These are phyloP conservation scores for Sporobolomyces phaffii DNA, from an alignment of 768 basidiomycete genomes.

Conservation along the genomic window DNA sequence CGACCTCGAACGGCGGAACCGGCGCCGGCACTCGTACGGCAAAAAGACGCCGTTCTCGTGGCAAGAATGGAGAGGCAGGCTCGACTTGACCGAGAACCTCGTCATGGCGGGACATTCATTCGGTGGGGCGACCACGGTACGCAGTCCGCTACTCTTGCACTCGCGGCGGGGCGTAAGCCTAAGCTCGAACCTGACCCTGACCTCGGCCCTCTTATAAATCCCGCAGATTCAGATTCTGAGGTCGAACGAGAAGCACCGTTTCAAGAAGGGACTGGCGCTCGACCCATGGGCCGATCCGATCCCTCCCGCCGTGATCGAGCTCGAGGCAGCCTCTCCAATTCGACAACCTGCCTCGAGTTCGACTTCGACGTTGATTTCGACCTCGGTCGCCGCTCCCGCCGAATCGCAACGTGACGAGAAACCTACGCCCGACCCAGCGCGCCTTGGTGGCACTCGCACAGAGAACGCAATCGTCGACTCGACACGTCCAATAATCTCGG, in stretches of 20 bases:
- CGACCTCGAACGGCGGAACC: constrained; percentile 36
- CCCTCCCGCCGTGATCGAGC: neutral
- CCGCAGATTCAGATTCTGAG: constrained; percentile 28
- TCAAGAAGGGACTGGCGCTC: constrained; percentile 58
- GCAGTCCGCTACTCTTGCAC: constrained; percentile 34
- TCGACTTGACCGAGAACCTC: constrained; percentile 45
- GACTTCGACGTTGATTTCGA: neutral
- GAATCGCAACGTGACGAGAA: too few relatives aligned
- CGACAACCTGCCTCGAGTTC: neutral
- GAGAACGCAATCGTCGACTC: neutral
- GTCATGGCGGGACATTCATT: constrained; percentile 57
- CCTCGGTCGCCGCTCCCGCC: too few relatives aligned
- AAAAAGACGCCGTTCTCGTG: constrained; percentile 6
- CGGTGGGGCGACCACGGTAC: constrained; percentile 55
- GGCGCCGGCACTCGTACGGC: constrained; percentile 51
- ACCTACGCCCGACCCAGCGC: too few relatives aligned
- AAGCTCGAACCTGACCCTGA: too few relatives aligned
- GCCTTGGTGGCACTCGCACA: too few relatives aligned
- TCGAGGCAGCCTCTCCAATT: neutral
- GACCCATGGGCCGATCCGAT: constrained; percentile 80
- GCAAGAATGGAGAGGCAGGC: constrained; percentile 41
- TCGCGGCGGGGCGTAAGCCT: neutral
- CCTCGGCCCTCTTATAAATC: too few relatives aligned
- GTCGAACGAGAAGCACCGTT: constrained; percentile 51
- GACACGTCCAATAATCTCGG: constrained; percentile 10